Evolutionary conservation across 2,329 filamentous ascomycete species (phyloP).

Genomic region (Sordariomycetes sp.): DNA sequence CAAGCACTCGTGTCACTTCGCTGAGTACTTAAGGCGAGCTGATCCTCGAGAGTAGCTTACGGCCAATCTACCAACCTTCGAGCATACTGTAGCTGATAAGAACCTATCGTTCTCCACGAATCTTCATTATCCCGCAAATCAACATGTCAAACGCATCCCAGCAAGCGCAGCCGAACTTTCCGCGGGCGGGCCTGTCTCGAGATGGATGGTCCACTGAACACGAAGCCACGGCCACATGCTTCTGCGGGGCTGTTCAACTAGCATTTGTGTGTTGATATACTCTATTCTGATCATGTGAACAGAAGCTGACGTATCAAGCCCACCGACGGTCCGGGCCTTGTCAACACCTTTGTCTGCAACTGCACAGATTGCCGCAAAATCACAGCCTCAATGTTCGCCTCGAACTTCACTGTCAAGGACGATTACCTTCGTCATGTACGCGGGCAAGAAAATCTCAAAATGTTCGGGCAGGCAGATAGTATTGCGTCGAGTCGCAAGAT

Average conservation of each 20-base stretch:
- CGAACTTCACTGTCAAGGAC: constrained; percentile 44
- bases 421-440: constrained; percentile 35
- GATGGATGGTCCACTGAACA: constrained; percentile 35
- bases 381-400: constrained; percentile 52
- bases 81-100: no score
- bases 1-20: no score
- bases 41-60: no score
- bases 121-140: no score
- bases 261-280: constrained; percentile 31
- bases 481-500: constrained; percentile 38
- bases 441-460: constrained; percentile 38
- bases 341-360: constrained; percentile 47
- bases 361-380: constrained; percentile 55
- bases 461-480: constrained; percentile 31
- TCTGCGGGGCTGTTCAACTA: constrained; percentile 46
- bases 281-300: background rate
- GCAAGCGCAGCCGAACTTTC: no score
- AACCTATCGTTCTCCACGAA: no score
- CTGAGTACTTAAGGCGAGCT: no score
- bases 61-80: no score
- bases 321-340: constrained; percentile 31
- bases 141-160: no score
- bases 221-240: constrained; percentile 48
- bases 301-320: constrained; percentile 26
- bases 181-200: background rate